Base-by-base conservation (phyloP, 805 yeast species). In the Ascoidea rubescens region DNA sequence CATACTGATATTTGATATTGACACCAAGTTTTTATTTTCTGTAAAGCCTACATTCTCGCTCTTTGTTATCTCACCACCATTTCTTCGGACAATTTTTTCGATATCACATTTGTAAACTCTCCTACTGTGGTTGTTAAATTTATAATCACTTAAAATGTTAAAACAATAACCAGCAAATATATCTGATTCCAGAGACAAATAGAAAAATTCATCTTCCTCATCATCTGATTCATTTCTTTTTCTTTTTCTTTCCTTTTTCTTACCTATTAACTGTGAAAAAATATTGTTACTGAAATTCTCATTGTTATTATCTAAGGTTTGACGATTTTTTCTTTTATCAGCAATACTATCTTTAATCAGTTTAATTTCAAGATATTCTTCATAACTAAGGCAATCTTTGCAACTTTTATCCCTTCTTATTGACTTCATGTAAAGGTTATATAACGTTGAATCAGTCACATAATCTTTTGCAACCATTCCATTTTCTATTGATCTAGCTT, bases 381-480 rank as follows among this genome's bases (percentile, higher is more conserved):
- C 71, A 3, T 81, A 56, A 1, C 85, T 75, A 31, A 80, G 68
- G 31, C 82, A 72, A 7, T 75, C 74, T 10, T 66, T 69, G 71
- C 77, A 76, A 48, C 72, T 70, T 60, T 87, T 87, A 62, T 91
- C 96, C 2, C 71, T 71, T 49, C 97, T 64, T 1, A 90, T 69
- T 4, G 74, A 58, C 46, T 83, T 71, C 60, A 89, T 83, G 62
- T 87, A 81, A 0, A 93, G 86, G 59, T 87, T 84, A 56, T 87
- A 77, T 16, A 91, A 67, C 0, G 96, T 87, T 5, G 82, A 71
- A 0, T 82, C 86, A 0, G 80, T 78, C 1, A 80, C 80, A 58
- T 79, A 89, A 2, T 71, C 70, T 10, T 61, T 64, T 2, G 64
- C 62, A 0, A 75, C 65, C 10, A 68, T 69, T 1, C 76, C 69